phyloP scores from a whole-genome alignment of 2,329 filamentous ascomycete genomes.

The Dichotomopilus funicola region DNA sequence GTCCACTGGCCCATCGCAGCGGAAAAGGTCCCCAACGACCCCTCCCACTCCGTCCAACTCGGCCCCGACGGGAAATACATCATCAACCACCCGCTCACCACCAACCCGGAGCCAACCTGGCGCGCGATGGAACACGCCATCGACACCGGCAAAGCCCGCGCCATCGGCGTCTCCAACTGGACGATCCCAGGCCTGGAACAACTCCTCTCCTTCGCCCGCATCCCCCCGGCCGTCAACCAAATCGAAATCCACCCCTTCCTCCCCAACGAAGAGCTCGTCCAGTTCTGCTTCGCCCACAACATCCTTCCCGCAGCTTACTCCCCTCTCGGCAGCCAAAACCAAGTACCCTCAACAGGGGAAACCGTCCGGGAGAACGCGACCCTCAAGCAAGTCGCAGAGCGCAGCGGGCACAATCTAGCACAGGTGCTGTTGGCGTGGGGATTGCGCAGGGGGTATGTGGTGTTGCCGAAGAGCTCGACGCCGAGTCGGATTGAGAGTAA shows the following conservation, averaged over 20 bases:
- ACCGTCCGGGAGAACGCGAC: constrained; percentile 54
- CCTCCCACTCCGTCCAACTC: constrained; percentile 36
- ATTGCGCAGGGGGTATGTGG: constrained; percentile 57
- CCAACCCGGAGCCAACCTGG: constrained; percentile 58
- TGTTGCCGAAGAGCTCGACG: constrained; percentile 65
- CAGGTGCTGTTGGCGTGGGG: constrained; percentile 62
- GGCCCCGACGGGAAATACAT: constrained; percentile 42
- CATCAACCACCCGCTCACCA: constrained; percentile 53
- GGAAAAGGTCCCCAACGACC: constrained; percentile 33
- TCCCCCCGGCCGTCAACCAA: constrained; percentile 47
- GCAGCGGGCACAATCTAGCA: constrained; percentile 51
- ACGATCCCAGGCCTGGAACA: constrained; percentile 47
- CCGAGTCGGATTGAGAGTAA: constrained; percentile 62
- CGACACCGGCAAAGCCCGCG: constrained; percentile 45
- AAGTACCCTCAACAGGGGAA: constrained; percentile 62
- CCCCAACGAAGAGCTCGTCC: constrained; percentile 42
- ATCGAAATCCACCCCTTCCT: constrained; percentile 44
- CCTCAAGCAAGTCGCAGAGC: constrained; percentile 51
- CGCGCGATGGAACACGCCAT: constrained; percentile 55
- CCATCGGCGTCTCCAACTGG: constrained; percentile 56
- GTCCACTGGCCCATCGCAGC: constrained; percentile 48
- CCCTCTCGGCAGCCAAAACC: constrained; percentile 58
- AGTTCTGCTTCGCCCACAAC: constrained; percentile 46
- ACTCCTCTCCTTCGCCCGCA: constrained; percentile 40
- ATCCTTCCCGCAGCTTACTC: constrained; percentile 48